phyloP scores from a whole-genome alignment of 75 land plant species.

The Selaginella moellendorffii region DNA sequence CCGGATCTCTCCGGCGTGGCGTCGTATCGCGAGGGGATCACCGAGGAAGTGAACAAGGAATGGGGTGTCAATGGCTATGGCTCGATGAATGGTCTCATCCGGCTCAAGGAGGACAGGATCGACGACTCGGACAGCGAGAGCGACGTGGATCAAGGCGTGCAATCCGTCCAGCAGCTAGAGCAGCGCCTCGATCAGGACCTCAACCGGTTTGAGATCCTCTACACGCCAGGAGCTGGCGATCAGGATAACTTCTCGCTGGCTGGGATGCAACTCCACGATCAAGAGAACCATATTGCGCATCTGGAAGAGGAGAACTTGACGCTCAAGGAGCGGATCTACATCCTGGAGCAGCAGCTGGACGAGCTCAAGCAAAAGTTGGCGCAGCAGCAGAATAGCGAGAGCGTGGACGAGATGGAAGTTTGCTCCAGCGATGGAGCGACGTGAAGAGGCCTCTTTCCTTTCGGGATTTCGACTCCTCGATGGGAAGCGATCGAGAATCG shows the following conservation, averaged over 20 bases:
- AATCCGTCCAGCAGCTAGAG: constrained; percentile 47
- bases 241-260: neutral
- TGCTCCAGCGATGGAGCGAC: constrained; percentile 45
- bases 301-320: constrained; percentile 90
- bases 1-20: constrained; percentile 64
- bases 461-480: too few species aligned
- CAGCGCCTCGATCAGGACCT: constrained; percentile 83
- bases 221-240: constrained; percentile 29
- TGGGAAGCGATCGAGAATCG: too few species aligned
- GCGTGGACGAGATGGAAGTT: neutral
- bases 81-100: constrained; percentile 85
- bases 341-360: constrained; percentile 69
- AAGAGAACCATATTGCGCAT: constrained; percentile 60
- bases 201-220: constrained; percentile 85
- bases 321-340: constrained; percentile 68
- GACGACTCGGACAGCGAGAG: constrained; percentile 26
- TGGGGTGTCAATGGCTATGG: constrained; percentile 95
- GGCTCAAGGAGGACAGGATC: constrained; percentile 35
- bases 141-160: constrained; percentile 24
- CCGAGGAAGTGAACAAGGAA: constrained; percentile 80
- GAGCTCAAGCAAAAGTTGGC: constrained; percentile 54
- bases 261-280: constrained; percentile 40
- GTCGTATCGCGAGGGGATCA: constrained; percentile 40
- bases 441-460: constrained; percentile 44
- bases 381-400: constrained; percentile 25